Evolutionary conservation across 2,329 filamentous ascomycete species (phyloP).

Genomic region (Diplocarpon mali): DNA sequence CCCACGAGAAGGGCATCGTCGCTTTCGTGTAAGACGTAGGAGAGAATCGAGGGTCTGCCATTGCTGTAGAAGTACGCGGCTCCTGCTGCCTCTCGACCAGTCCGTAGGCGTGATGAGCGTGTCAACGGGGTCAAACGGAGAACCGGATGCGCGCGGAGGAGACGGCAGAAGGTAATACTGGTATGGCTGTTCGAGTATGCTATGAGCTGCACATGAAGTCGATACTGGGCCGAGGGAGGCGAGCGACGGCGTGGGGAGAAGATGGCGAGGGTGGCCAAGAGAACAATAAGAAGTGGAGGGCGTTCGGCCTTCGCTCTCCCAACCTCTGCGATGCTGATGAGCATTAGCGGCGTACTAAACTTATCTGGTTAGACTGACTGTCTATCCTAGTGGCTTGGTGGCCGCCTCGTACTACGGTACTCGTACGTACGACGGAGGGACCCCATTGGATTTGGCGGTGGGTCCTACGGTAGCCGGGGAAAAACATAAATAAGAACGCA

Average conservation of each 20-base stretch:
- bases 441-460: too few relatives aligned
- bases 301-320: slow-evolving; percentile 3
- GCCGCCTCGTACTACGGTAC: too few relatives aligned
- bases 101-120: slow-evolving; percentile 1
- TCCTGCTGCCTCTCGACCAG: slow-evolving; percentile 1
- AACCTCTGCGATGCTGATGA: slow-evolving; percentile 1
- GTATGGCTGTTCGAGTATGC: slow-evolving; percentile 13
- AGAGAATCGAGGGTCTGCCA: slow-evolving; percentile 7
- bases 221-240: slow-evolving; percentile 10
- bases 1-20: slow-evolving; percentile 33
- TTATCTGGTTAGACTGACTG: background rate
- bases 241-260: background rate
- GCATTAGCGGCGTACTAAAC: background rate
- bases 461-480: too few relatives aligned
- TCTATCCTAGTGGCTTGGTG: slow-evolving; percentile 1
- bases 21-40: slow-evolving; percentile 23
- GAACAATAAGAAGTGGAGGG: background rate
- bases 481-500: too few relatives aligned
- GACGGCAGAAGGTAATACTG: slow-evolving; percentile 12
- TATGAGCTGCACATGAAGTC: slow-evolving; percentile 25
- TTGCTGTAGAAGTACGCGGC: background rate
- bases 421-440: too few relatives aligned
- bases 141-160: slow-evolving; percentile 7
- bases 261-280: background rate
- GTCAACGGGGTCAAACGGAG: slow-evolving; percentile 2